These are phyloP conservation scores for Mortierella hygrophila DNA, from an alignment of 192 early-diverging fungal species.

Conservation along the genomic window DNA sequence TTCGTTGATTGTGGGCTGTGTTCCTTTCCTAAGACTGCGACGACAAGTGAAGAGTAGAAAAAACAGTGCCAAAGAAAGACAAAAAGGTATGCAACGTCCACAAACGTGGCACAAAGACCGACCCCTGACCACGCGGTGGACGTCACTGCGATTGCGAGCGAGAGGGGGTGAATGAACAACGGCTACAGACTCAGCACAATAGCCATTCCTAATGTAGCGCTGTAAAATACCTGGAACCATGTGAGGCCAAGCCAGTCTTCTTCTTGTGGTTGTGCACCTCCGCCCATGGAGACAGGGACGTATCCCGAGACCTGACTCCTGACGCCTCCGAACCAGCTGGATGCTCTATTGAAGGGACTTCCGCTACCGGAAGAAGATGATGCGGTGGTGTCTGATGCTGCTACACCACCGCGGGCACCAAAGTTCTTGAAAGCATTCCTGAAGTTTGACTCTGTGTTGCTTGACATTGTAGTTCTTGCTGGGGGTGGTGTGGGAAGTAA, in stretches of 20 bases:
- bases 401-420: constrained; percentile 44
- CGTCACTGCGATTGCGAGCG: not conserved
- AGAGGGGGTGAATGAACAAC: not conserved
- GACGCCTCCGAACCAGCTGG: constrained; percentile 47
- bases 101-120: not conserved
- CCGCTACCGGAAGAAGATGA: constrained; percentile 9
- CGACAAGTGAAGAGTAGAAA: not conserved
- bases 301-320: constrained; percentile 48
- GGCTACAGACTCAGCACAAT: not conserved
- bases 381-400: constrained; percentile 11
- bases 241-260: constrained; percentile 49
- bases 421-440: constrained; percentile 63
- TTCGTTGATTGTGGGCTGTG: not conserved
- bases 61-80: not conserved
- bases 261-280: constrained; percentile 40
- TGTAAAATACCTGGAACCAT: constrained; percentile 45
- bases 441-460: constrained; percentile 60
- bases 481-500: not conserved
- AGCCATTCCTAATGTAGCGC: not conserved
- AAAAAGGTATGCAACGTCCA: not conserved
- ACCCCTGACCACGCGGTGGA: not conserved
- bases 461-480: constrained; percentile 46
- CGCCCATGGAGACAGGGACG: constrained; percentile 47
- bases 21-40: not conserved
- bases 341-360: constrained; percentile 26